A percentile compares a stretch with the other conserved stretches of the same genome.
Evolutionary conservation across 2,329 filamentous ascomycete genomes (phyloP).

Genomic region (Xylaria arbuscula): DNA sequence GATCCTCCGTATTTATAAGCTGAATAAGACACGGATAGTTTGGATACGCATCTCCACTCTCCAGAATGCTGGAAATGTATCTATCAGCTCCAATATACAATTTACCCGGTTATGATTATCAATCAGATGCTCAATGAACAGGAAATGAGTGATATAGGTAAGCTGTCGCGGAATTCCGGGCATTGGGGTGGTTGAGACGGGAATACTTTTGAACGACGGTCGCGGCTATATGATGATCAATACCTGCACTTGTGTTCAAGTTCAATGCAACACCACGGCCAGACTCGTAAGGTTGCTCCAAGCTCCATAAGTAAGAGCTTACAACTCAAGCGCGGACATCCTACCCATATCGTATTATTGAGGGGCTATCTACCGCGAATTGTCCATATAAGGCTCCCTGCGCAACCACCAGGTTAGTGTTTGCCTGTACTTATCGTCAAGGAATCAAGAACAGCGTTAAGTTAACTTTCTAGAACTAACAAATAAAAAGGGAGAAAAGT

Average conservation of each 20-base stretch:
- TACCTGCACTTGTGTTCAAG: too few species aligned
- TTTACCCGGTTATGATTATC: constrained; percentile 12
- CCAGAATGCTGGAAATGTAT: background rate
- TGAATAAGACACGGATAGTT: constrained; percentile 11
- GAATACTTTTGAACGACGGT: too few species aligned
- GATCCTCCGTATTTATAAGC: constrained; percentile 32
- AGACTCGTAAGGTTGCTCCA: too few species aligned
- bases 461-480: too few species aligned
- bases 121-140: background rate
- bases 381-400: background rate
- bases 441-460: too few species aligned
- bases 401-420: background rate
- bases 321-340: too few species aligned
- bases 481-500: too few species aligned
- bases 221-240: too few species aligned
- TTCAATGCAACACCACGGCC: too few species aligned
- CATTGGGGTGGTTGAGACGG: background rate
- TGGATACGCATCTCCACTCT: constrained; percentile 20
- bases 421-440: too few species aligned
- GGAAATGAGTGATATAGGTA: background rate
- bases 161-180: background rate
- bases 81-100: background rate
- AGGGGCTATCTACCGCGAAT: background rate
- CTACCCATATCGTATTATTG: background rate
- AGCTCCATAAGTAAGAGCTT: too few species aligned